phyloP scores from a whole-genome alignment of 2,329 filamentous ascomycete genomes.

The Beauveria australis region DNA sequence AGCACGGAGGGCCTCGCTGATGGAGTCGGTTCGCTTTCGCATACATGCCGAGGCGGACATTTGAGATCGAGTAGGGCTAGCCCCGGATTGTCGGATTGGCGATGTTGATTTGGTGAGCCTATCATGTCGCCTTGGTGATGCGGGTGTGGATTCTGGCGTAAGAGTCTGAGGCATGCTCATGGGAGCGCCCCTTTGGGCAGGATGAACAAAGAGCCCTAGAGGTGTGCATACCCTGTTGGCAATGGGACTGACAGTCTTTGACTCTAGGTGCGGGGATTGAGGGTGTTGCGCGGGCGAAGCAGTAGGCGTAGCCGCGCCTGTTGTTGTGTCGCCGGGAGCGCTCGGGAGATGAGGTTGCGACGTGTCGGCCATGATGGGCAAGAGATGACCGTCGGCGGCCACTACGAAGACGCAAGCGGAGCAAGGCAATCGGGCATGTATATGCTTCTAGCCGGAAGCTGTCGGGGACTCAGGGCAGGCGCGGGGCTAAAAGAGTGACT shows the following conservation, averaged over 20 bases:
- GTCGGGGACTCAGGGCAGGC: not conserved
- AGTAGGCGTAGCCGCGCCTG: not conserved
- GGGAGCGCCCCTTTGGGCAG: not conserved
- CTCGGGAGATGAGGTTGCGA: not conserved
- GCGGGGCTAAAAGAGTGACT: not conserved
- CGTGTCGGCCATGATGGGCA: not conserved
- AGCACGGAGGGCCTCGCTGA: not conserved
- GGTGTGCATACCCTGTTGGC: slow-evolving; percentile 16
- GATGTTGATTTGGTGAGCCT: not conserved
- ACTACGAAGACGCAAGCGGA: not conserved
- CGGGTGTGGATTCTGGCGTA: slow-evolving; percentile 8
- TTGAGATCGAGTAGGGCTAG: not conserved
- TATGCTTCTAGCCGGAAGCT: not conserved
- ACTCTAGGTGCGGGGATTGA: not conserved
- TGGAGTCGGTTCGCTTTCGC: slow-evolving; percentile 4
- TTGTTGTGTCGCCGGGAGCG: not conserved
- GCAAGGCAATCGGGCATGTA: not conserved
- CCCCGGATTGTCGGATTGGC: not conserved
- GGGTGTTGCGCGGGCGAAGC: not conserved
- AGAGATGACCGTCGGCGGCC: not conserved
- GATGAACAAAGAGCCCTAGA: slow-evolving; percentile 14
- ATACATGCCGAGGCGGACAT: not conserved
- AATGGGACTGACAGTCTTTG: slow-evolving; percentile 11
- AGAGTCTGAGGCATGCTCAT: slow-evolving; percentile 9
- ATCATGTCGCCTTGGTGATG: not conserved